Conservation (phyloP, 768 basidiomycete species). For the Boletus edulis region DNA sequence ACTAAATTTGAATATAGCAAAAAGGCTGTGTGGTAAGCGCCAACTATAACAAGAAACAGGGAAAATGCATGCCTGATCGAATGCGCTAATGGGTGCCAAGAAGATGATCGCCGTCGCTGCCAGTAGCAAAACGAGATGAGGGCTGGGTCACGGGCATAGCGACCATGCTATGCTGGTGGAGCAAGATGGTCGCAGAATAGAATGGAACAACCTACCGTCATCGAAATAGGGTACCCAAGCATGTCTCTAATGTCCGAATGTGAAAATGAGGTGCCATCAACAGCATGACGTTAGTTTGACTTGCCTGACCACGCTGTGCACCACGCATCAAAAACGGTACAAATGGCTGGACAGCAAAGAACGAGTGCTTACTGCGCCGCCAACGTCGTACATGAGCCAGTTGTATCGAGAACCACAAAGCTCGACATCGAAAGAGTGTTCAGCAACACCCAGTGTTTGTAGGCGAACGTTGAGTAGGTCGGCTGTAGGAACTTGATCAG, state of each 20-base stretch:
- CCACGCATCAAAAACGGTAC: conserved; percentile 1
- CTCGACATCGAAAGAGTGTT: conserved; percentile 69
- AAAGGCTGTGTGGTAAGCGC: conserved; percentile 11
- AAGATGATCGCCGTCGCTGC: conserved; percentile 84
- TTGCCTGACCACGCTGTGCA: conserved; percentile 59
- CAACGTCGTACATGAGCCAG: conserved; percentile 83
- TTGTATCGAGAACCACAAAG: conserved; percentile 61
- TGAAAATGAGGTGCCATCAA: conserved; percentile 15
- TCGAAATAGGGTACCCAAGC: conserved; percentile 87
- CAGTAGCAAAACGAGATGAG: conserved; percentile 6
- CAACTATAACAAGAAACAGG: background rate
- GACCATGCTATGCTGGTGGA: conserved; percentile 18
- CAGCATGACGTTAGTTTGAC: conserved; percentile 17
- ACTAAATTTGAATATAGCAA: conserved; percentile 40
- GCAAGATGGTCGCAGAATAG: conserved; percentile 2
- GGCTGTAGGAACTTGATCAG: conserved; percentile 38
- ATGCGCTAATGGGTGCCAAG: conserved; percentile 82
- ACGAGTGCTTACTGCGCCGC: conserved; percentile 62
- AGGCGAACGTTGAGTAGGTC: conserved; percentile 79
- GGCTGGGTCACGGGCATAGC: conserved; percentile 6
- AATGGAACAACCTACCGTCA: conserved; percentile 52
- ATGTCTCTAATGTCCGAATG: conserved; percentile 49
- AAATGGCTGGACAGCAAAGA: background rate
- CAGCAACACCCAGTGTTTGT: conserved; percentile 77
- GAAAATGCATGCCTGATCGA: conserved; percentile 62